Conservation (phyloP, 2,329 filamentous ascomycete genomes). For the Tolypocladium guangdongense region DNA sequence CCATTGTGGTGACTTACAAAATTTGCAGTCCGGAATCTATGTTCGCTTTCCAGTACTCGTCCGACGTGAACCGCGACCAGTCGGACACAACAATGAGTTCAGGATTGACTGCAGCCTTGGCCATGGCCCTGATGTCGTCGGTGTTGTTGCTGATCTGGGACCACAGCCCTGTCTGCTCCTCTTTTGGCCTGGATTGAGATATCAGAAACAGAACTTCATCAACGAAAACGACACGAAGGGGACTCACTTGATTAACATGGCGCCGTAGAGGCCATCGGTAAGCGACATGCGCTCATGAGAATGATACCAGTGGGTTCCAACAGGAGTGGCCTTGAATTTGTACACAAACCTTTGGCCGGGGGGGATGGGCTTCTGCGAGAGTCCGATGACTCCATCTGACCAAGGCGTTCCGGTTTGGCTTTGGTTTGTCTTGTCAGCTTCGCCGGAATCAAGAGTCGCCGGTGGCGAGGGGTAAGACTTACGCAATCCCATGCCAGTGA, state of each 20-base stretch:
- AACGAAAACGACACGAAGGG: no score
- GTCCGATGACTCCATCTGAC: constrained; percentile 34
- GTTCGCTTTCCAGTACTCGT: constrained; percentile 3
- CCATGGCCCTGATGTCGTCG: constrained; percentile 6
- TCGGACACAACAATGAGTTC: constrained; percentile 6
- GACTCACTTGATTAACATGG: background rate
- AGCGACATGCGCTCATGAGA: constrained; percentile 4
- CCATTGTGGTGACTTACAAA: background rate
- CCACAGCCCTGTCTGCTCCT: background rate
- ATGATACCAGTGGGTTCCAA: constrained; percentile 6
- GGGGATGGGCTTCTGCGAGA: constrained; percentile 29
- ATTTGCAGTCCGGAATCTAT: background rate
- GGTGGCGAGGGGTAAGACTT: background rate
- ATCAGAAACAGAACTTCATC: background rate
- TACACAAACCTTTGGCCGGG: constrained; percentile 25
- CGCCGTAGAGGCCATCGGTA: constrained; percentile 6
- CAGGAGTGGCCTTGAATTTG: constrained; percentile 5
- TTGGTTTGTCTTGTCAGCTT: background rate
- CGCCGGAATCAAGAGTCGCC: no score
- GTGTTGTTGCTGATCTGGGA: background rate
- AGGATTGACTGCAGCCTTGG: background rate
- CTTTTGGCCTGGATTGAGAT: background rate
- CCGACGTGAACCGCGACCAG: constrained; percentile 7
- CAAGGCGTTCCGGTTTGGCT: constrained; percentile 20
- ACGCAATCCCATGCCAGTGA: constrained; percentile 15